Evolutionary conservation across 345 rosid species (phyloP), one percentile per base, ranked within the genome.

Genomic region (Sisymbrium irio): DNA sequence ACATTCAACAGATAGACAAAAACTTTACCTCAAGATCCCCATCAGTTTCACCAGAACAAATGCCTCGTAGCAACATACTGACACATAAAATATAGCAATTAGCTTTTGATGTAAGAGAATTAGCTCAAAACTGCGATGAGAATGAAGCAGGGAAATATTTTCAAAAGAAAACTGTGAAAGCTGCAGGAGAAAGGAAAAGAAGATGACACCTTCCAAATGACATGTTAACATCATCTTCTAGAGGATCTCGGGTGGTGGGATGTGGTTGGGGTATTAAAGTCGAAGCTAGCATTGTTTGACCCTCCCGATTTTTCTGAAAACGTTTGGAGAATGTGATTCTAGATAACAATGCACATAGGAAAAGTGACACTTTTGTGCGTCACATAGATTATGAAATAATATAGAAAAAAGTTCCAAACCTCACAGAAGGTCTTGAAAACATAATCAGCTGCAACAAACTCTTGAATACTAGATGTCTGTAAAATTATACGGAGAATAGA

Each of bases 1-100:
- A 50, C 28, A 41, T 32, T 40, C 36, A 66, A 46, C 62, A 40
- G 41, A 54, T 67, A 28, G 37, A 65, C 39, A 39, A 20, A 63
- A 72, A 35, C 22, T 65, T 78, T 83, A 92, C 99, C 98, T 96
- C 99, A 56, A 96, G 94, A 81, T 92, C 93, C 41, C 96, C 96
- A 72, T 87, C 90, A 65, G 85, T 84, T 85, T 96, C 98, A 68
- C 92, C 82, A 81, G 88, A 65, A 46, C 94, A 87, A 72, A 95
- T 94, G 76, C 96, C 98, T 53, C 78, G 90, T 76, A 96, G 77
- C 62, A 96, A 77, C 97, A 92, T 89, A 84, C 99, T 96, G 91
- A 68, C 67, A 83, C 22, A 65, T 51, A 73, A 51, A 33, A 36
- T 22, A 37, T 3, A 41, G 39, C 20, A 67, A 13, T 67, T 51